These are phyloP conservation scores for Cryptococcus hybrid DNA, from an alignment of 1,284 basidiomycete species.

Conservation along the genomic window DNA sequence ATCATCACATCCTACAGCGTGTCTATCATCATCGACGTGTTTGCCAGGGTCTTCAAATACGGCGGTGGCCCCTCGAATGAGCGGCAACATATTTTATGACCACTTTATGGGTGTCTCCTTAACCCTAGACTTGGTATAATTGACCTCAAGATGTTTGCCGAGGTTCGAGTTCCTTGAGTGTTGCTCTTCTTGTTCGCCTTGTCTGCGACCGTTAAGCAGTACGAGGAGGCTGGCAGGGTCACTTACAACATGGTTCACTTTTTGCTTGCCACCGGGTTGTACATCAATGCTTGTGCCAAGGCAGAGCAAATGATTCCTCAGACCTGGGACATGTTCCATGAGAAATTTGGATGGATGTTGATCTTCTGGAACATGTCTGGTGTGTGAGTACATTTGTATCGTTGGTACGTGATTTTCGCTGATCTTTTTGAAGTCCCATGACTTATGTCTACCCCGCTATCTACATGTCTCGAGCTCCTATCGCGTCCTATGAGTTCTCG, in stretches of 20 bases:
- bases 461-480: conserved; percentile 96
- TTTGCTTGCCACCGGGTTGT: conserved; percentile 92
- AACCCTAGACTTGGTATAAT: conserved; percentile 93
- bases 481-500: conserved; percentile 82
- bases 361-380: conserved; percentile 99
- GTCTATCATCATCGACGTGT: conserved; percentile 75
- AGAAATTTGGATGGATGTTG: conserved; percentile 93
- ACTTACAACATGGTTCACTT: conserved; percentile 99
- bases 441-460: conserved; percentile 96
- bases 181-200: conserved; percentile 91
- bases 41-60: conserved; percentile 59
- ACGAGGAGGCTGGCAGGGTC: conserved; percentile 86
- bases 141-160: conserved; percentile 99
- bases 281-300: conserved; percentile 94
- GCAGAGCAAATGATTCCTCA: conserved; percentile 98
- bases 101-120: conserved; percentile 95
- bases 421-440: conserved; percentile 42
- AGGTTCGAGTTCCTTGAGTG: conserved; percentile 97
- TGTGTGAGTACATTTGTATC: conserved; percentile 38
- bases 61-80: conserved; percentile 85
- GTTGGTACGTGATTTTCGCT: not conserved
- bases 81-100: conserved; percentile 89
- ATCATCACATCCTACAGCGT: conserved; percentile 88
- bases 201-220: conserved; percentile 93
- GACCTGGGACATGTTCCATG: conserved; percentile 99